These are phyloP conservation scores for Ogataea thermomethanolica DNA, from an alignment of 805 yeast species.

Conservation along the genomic window DNA sequence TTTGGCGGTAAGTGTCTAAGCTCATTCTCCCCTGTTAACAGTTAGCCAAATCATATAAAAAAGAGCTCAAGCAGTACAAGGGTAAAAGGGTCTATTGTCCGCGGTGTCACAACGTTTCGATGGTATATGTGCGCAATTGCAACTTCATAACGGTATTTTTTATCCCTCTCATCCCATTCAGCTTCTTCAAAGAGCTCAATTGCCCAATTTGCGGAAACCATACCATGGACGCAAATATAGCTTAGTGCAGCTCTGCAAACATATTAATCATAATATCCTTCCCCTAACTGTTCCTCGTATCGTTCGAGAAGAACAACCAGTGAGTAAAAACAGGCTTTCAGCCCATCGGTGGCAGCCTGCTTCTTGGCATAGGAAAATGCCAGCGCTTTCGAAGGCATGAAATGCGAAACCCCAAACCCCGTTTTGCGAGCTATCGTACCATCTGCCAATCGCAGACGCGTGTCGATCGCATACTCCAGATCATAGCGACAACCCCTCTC, in stretches of 20 bases:
- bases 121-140: conserved; percentile 22
- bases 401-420: conserved; percentile 40
- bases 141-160: conserved; percentile 25
- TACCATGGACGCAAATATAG: conserved; percentile 11
- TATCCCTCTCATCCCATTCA: conserved; percentile 27
- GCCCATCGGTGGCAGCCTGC: conserved; percentile 45
- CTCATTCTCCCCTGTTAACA: neutral
- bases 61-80: conserved; percentile 10
- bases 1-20: conserved; percentile 19
- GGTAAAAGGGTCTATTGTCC: conserved; percentile 23
- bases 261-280: conserved; percentile 22
- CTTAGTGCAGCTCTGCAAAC: conserved; percentile 1
- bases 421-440: conserved; percentile 37
- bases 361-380: conserved; percentile 41
- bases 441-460: conserved; percentile 40
- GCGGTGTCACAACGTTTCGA: conserved; percentile 27
- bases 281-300: conserved; percentile 26
- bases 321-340: conserved; percentile 40
- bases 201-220: conserved; percentile 26
- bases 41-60: conserved; percentile 14
- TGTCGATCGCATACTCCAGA: conserved; percentile 25
- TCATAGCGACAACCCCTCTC: conserved; percentile 17
- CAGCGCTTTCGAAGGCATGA: conserved; percentile 33
- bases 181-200: conserved; percentile 21
- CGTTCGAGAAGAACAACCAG: conserved; percentile 31